These are phyloP conservation scores for Ustilago nuda DNA, from an alignment of 1,284 basidiomycete genomes.

Conservation along the genomic window DNA sequence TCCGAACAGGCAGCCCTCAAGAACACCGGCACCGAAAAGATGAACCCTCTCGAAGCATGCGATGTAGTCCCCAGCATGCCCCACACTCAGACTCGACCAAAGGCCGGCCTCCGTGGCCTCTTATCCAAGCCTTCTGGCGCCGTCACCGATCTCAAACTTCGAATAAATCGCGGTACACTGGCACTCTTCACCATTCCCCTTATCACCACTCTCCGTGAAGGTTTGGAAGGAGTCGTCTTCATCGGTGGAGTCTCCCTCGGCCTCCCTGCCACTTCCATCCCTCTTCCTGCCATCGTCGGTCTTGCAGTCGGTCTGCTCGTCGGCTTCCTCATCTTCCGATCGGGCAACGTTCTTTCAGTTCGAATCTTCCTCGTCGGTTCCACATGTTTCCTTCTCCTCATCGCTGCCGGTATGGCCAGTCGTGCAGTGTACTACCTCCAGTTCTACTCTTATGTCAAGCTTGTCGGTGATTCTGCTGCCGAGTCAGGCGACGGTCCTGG, in stretches of 20 bases:
- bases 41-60: conserved; percentile 45
- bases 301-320: conserved; percentile 52
- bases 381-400: conserved; percentile 62
- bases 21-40: conserved; percentile 39
- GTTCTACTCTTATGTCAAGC: conserved; percentile 60
- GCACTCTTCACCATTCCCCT: conserved; percentile 66
- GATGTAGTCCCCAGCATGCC: conserved; percentile 32
- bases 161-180: conserved; percentile 44
- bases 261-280: conserved; percentile 63
- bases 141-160: conserved; percentile 38
- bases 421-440: conserved; percentile 63
- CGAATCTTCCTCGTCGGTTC: conserved; percentile 61
- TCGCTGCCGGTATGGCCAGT: conserved; percentile 64
- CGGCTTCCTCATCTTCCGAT: conserved; percentile 61
- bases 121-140: conserved; percentile 26
- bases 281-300: conserved; percentile 65
- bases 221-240: conserved; percentile 66
- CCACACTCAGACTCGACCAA: background rate
- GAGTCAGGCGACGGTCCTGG: conserved; percentile 62
- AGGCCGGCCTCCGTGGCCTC: conserved; percentile 23
- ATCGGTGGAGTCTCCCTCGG: conserved; percentile 67
- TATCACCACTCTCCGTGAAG: conserved; percentile 66
- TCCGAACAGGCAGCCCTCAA: conserved; percentile 14
- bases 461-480: conserved; percentile 62
- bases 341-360: conserved; percentile 52